Evolutionary conservation across 2,329 filamentous ascomycete species (phyloP).

Genomic region (Aspergillus chevalieri): DNA sequence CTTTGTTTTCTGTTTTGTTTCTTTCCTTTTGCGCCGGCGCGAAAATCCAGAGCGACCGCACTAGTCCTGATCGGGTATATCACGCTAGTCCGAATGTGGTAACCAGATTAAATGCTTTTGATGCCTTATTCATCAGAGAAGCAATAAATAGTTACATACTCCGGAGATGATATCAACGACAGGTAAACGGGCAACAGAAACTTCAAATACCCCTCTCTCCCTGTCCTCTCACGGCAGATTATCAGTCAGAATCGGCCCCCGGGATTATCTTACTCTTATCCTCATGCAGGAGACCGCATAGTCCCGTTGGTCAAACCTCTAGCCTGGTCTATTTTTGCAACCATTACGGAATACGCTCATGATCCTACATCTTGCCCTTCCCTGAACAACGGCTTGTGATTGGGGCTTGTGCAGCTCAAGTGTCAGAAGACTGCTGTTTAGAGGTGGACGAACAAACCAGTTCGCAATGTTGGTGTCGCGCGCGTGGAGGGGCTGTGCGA

Average conservation of each 20-base stretch:
- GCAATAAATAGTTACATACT: background rate
- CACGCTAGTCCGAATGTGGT: background rate
- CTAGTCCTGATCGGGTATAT: slow-evolving; percentile 11
- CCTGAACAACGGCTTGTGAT: background rate
- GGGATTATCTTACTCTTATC: background rate
- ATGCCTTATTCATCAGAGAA: background rate
- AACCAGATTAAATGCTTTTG: background rate
- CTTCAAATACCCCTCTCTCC: background rate
- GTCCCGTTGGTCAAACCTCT: too few relatives aligned
- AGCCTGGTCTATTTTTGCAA: background rate
- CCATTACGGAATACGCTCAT: background rate
- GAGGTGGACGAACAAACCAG: background rate
- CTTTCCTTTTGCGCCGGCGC: slow-evolving; percentile 12
- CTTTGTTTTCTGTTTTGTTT: slow-evolving; percentile 1
- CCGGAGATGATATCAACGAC: background rate
- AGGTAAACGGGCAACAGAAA: background rate
- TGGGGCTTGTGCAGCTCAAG: background rate
- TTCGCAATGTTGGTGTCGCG: background rate
- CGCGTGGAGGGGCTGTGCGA: background rate
- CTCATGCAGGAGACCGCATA: background rate
- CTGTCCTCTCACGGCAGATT: background rate
- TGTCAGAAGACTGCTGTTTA: background rate
- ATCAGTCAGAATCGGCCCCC: background rate
- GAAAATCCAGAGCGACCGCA: slow-evolving; percentile 13
- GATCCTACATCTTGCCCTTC: too few relatives aligned